These are phyloP conservation scores for Trichomonas tenax DNA, from an alignment of 208 protist species.

Conservation along the genomic window DNA sequence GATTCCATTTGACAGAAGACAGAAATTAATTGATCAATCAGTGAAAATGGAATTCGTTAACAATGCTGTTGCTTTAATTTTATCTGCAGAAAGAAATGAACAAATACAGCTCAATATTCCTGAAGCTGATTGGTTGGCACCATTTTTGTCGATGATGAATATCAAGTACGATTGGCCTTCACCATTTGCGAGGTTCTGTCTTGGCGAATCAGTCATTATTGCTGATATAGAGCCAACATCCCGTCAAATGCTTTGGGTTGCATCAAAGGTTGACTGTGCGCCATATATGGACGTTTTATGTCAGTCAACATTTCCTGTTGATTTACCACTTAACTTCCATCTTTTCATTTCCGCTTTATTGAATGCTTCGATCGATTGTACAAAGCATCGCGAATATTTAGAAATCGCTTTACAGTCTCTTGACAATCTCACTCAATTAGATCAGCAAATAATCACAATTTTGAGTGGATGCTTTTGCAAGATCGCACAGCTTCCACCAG, in stretches of 20 bases:
- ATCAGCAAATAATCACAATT: background rate
- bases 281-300: background rate
- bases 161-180: background rate
- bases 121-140: background rate
- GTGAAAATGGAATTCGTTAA: background rate
- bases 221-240: background rate
- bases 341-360: background rate
- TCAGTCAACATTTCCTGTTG: background rate
- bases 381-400: background rate
- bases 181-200: background rate
- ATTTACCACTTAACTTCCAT: background rate
- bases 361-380: background rate
- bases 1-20: background rate
- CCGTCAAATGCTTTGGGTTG: background rate
- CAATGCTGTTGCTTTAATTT: background rate
- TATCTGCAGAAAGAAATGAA: background rate
- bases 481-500: background rate
- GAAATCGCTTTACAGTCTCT: background rate
- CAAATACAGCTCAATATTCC: background rate
- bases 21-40: background rate
- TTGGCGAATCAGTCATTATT: background rate
- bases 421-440: background rate
- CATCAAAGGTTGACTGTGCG: background rate
- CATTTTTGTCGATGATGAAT: background rate
- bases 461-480: background rate